Evolutionary conservation across 2,329 filamentous ascomycete genomes (phyloP).

Genomic region (Fusarium keratoplasticum): DNA sequence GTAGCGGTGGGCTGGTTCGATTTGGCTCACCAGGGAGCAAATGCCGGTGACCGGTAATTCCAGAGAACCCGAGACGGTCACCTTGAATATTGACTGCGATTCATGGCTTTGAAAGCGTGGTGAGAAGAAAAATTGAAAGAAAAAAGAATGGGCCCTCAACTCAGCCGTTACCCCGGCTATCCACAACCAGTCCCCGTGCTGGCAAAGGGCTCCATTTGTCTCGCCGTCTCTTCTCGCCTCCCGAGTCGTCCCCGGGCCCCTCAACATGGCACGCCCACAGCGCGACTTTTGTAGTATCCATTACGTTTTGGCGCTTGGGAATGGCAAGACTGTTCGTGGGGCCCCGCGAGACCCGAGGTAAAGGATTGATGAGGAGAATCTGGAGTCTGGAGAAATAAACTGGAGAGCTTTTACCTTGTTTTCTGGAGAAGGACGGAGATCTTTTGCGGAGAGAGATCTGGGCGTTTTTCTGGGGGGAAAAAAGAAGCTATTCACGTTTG

Average conservation of each 20-base stretch:
- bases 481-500: not conserved
- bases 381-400: constrained; percentile 22
- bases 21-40: not conserved
- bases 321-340: constrained; percentile 33
- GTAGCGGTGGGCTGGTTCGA: constrained; percentile 5
- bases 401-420: constrained; percentile 32
- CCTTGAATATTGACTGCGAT: not conserved
- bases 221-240: not conserved
- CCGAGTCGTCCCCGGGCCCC: not conserved
- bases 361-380: not conserved
- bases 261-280: constrained; percentile 9
- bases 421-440: constrained; percentile 35
- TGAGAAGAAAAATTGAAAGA: not conserved
- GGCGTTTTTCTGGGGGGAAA: not conserved
- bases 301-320: constrained; percentile 40
- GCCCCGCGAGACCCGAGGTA: constrained; percentile 38
- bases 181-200: constrained; percentile 22
- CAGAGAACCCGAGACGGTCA: not conserved
- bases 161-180: not conserved
- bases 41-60: constrained; percentile 9
- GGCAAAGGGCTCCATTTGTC: not conserved
- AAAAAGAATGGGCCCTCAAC: not conserved
- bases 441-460: constrained; percentile 23
- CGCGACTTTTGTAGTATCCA: constrained; percentile 36
- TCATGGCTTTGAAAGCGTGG: not conserved